Evolutionary conservation across 306 rosid genomes (phyloP).

Genomic region (Canavalia gladiata): DNA sequence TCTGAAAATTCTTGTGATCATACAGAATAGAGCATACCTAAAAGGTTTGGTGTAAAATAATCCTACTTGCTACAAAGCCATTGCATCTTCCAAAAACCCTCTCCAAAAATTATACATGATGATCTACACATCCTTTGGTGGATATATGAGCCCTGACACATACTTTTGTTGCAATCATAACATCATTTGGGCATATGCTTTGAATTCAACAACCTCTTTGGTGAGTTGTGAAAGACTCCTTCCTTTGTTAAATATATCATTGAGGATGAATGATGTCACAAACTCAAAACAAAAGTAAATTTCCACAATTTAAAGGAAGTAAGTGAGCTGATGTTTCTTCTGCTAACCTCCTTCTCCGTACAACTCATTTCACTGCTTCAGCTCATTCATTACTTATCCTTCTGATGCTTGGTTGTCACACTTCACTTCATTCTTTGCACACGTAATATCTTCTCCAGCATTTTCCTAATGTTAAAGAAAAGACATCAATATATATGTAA

Average conservation of each 20-base stretch:
- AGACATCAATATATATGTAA: background rate
- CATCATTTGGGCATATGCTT: slow-evolving; percentile 34
- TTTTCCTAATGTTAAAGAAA: slow-evolving; percentile 59
- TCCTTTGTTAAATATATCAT: no score
- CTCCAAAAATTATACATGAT: slow-evolving; percentile 50
- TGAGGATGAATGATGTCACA: slow-evolving; percentile 34
- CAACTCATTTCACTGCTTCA: slow-evolving; percentile 91
- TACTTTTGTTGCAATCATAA: no score
- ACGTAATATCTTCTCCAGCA: slow-evolving; percentile 61
- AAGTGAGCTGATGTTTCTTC: slow-evolving; percentile 91
- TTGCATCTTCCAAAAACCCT: slow-evolving; percentile 57
- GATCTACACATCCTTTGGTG: slow-evolving; percentile 21
- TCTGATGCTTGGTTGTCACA: slow-evolving; percentile 67
- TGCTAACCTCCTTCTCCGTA: slow-evolving; percentile 97
- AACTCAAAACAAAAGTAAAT: slow-evolving; percentile 31
- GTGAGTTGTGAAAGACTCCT: slow-evolving; percentile 37
- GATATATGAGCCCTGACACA: background rate
- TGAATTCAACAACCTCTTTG: slow-evolving; percentile 35
- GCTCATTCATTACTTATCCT: slow-evolving; percentile 86
- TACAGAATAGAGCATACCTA: slow-evolving; percentile 52
- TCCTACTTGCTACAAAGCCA: slow-evolving; percentile 52
- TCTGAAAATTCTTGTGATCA: slow-evolving; percentile 49
- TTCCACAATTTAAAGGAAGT: slow-evolving; percentile 70
- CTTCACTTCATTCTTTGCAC: slow-evolving; percentile 64
- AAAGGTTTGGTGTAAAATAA: slow-evolving; percentile 35